Evolutionary conservation across 2,329 filamentous ascomycete genomes (phyloP).

Genomic region (Monilinia fructicola): DNA sequence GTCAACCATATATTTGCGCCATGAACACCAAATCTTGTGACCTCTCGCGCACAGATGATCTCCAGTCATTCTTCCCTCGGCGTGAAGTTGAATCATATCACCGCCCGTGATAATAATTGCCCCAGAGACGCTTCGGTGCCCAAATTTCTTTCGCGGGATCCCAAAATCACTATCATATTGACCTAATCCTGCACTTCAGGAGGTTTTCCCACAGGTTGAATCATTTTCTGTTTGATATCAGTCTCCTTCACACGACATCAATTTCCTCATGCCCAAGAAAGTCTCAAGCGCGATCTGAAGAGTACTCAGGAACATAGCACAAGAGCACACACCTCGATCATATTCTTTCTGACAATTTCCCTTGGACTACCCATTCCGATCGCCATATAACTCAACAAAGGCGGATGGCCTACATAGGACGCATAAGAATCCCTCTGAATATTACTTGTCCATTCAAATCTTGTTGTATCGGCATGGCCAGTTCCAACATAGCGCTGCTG

Average conservation of each 20-base stretch:
- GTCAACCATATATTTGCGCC: constrained; percentile 7
- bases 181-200: constrained; percentile 55
- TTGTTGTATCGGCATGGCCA: constrained; percentile 93
- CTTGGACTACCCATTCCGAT: constrained; percentile 84
- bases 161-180: background rate
- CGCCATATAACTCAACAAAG: constrained; percentile 83
- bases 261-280: too few species aligned
- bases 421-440: constrained; percentile 91
- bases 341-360: constrained; percentile 73
- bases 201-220: constrained; percentile 64
- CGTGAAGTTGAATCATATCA: background rate
- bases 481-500: constrained; percentile 96
- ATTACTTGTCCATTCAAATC: constrained; percentile 96
- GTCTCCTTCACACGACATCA: background rate
- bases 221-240: constrained; percentile 57
- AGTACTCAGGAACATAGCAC: background rate
- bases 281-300: too few species aligned
- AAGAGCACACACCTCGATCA: constrained; percentile 66
- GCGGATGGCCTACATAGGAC: constrained; percentile 85
- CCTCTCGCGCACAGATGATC: background rate
- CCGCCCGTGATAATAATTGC: background rate
- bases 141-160: background rate
- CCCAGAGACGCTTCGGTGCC: background rate
- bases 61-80: background rate
- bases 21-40: constrained; percentile 1